Base-by-base conservation (phyloP, 306 rosid species). In the Luffa acutangula region DNA sequence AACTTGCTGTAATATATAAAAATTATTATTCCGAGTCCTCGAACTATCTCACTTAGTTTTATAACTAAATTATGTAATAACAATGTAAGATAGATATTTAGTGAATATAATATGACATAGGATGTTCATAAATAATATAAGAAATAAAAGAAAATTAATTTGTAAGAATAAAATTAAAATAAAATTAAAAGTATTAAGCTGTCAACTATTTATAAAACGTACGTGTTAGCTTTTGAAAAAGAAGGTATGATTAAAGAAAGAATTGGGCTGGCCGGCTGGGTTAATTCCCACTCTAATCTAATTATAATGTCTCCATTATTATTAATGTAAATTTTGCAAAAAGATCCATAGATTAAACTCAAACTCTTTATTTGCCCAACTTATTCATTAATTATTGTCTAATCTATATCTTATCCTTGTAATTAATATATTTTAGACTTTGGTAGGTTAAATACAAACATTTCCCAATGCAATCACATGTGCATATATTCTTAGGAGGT, bases 381-480 rank as follows among this genome's bases (percentile, higher is more conserved):
- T 70, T 45, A 69, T 67, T 67, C 8, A 7, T 36, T 67, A 41
- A 42, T 70, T 20, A 70, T 43, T 43, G 37, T 43, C 52, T 45
- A 43, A 43, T 69, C 75, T 43, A 9, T 45, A 70, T 70, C 76
- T 70, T 45, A 70, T 46, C 37, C 76, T 70, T 45, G 17, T 12
- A 45, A 21, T 70, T 70, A 70, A 45, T 21, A 70, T 34, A 42
- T 12, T 43, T 67, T 67, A 70, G 36, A 71, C 41, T 71, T 73
- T 14, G 41, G 59, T 73, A 48, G 77, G 25, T 7, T 73, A 72
- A 72, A 46, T 6, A 49, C 20, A 73, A 75, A 6, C 78, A 52
- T 70, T 75, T 51, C 78, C 78, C 78, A 51, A 75, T 36, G 78
- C 63, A 52, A 52, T 75, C 78, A 75, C 78, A 52, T 52, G 78